A percentile compares a stretch with the other conserved stretches of the same genome.
phyloP scores from a whole-genome alignment of 2,329 filamentous ascomycete species.

The Botrytis medusae region DNA sequence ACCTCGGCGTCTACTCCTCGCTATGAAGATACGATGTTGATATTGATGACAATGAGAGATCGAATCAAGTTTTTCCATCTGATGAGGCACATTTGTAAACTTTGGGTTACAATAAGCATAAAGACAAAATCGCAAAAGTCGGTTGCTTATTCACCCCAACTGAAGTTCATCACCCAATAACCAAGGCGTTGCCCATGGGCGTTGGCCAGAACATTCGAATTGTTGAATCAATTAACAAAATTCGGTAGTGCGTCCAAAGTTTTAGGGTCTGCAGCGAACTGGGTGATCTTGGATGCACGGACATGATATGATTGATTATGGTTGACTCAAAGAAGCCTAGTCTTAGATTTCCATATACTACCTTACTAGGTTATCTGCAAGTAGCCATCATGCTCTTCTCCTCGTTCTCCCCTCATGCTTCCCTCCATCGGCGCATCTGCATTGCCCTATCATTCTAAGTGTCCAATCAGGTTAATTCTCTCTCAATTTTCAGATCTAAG shows the following conservation, averaged over 20 bases:
- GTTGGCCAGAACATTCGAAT: slow-evolving; percentile 10
- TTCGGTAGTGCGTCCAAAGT: background rate
- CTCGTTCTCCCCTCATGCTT: background rate
- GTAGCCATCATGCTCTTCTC: background rate
- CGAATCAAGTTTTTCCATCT: background rate
- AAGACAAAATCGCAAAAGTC: background rate
- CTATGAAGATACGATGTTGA: background rate
- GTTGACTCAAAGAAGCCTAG: background rate
- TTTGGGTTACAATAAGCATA: background rate
- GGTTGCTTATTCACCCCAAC: background rate
- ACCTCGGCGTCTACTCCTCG: background rate
- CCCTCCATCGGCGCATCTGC: background rate
- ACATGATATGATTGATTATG: background rate
- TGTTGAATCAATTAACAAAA: background rate
- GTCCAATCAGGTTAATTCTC: background rate
- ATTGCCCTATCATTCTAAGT: background rate
- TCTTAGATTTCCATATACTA: background rate
- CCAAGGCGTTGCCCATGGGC: too few relatives aligned
- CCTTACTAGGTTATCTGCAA: background rate
- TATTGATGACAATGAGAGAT: background rate
- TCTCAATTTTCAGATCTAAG: background rate
- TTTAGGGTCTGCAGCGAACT: background rate
- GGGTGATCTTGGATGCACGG: background rate
- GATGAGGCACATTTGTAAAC: background rate
- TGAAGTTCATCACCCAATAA: background rate